Conservation (phyloP, 139 green algal genomes). For the Chloropicon primus region DNA sequence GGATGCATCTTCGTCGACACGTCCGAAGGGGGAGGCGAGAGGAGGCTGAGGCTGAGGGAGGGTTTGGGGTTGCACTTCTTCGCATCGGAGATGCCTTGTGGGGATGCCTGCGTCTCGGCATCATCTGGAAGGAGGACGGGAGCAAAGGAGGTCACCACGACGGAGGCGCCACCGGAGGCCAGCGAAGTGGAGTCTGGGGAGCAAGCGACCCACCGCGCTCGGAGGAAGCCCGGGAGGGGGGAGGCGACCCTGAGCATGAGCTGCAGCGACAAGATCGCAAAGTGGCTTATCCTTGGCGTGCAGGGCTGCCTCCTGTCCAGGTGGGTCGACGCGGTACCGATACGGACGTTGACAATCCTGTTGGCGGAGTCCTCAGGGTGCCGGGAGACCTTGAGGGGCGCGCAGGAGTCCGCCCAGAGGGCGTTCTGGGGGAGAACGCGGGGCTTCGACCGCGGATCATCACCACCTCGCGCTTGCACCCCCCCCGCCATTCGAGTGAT, state of each 20-base stretch:
- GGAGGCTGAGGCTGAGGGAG: conserved; percentile 13
- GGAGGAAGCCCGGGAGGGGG: conserved; percentile 79
- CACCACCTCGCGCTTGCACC: background rate
- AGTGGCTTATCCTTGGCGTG: conserved; percentile 65
- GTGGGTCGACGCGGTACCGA: conserved; percentile 38
- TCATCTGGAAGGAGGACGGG: conserved; percentile 42
- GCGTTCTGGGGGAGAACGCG: background rate
- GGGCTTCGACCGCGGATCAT: background rate
- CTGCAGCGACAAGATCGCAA: conserved; percentile 90
- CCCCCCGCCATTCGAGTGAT: background rate
- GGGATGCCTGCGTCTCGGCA: conserved; percentile 62
- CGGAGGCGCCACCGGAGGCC: no score
- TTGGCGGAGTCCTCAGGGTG: background rate
- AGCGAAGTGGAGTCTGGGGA: background rate
- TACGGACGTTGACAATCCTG: conserved; percentile 30
- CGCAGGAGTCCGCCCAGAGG: background rate
- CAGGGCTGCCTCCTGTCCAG: conserved; percentile 45
- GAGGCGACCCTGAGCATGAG: conserved; percentile 75
- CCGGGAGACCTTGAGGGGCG: background rate
- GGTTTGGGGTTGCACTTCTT: conserved; percentile 58
- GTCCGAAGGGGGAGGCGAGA: no score
- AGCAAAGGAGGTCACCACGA: background rate
- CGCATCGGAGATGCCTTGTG: conserved; percentile 66
- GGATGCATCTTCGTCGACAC: no score
- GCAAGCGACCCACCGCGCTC: conserved; percentile 38